phyloP scores from a whole-genome alignment of 225 moss, liverwort and hornwort species.

The Climacium dendroides region DNA sequence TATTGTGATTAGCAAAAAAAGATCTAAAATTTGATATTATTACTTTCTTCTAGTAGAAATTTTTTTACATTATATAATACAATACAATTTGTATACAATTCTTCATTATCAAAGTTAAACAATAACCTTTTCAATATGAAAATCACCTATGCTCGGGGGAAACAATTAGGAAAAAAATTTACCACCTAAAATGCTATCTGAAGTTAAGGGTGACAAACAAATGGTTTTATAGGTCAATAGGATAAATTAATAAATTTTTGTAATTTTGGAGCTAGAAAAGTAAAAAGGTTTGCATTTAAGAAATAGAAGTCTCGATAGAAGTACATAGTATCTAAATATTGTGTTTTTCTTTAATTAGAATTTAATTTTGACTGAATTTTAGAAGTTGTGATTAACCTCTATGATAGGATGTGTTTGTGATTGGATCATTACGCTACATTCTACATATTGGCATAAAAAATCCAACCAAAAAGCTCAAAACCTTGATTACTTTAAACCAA shows the following conservation, averaged over 20 bases:
- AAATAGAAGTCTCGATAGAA: too few relatives aligned
- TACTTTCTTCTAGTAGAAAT: background rate
- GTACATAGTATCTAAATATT: too few relatives aligned
- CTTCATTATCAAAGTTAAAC: background rate
- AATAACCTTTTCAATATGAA: background rate
- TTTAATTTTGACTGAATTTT: background rate
- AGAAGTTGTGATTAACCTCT: background rate
- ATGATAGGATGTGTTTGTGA: accelerated
- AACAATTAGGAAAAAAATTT: background rate
- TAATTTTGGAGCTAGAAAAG: background rate
- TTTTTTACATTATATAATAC: background rate
- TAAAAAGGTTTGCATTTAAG: too few relatives aligned
- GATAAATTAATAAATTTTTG: background rate
- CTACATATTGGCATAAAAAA: background rate
- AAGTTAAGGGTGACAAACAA: background rate
- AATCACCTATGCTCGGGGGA: background rate
- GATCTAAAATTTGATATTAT: background rate
- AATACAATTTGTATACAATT: background rate
- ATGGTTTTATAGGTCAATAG: background rate
- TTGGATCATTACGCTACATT: background rate
- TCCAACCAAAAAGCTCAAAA: background rate
- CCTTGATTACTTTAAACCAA: background rate
- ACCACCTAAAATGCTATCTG: accelerated
- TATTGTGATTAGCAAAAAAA: background rate
- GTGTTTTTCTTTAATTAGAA: background rate